Base-by-base conservation (phyloP, 495 filamentous ascomycete species). In the Podospora bellae-mahoneyi region DNA sequence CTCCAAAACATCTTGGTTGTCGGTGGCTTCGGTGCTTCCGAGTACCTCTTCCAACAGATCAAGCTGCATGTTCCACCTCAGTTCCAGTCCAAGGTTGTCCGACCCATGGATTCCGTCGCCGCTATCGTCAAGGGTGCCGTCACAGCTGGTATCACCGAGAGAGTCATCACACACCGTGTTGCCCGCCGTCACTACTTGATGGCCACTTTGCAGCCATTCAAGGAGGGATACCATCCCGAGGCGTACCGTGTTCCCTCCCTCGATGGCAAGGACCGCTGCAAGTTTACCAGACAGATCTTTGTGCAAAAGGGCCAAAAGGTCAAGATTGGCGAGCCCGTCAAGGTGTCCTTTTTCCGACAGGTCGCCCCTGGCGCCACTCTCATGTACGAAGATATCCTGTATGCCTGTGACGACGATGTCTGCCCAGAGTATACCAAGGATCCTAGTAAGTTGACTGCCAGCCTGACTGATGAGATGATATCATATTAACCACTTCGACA, bases 341-440 rank as follows among this genome's bases (percentile, higher is more conserved):
- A 99, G 82, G 96, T 99, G 30, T 94, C 91, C 64, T 99, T 99
- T 80, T 98, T 99, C 88, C 85, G 95, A 78, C 95, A 99, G 77
- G 95, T 99, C 67, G 95, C 95, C 27, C 95, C 95, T 2, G 96
- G 95, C 61, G 96, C 96, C 39, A 98, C 95, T 0, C 87, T 99
- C 68, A 99, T 98, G 94, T 99, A 99, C 77, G 96, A 98, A 82
- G 96, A 99, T 82, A 93, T 98, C 62, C 79, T 99, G 61, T 99
- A 98, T 78, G 96, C 96, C 62, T 99, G 95, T 78, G 95, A 99
- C 74, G 94, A 98, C 63, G 95, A 99, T 77, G 91, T 96, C 65
- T 99, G 96, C 80, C 95, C 95, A 2, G 95, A 99, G 78, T 99
- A 99, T 74, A 97, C 94, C 69, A 99, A 98, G 75, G 95, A 99